Percentiles rank a stretch among this genome's conserved stretches.
Evolutionary conservation across 805 yeast species (phyloP).

Genomic region (Yamadazyma takamatsuzukensis): DNA sequence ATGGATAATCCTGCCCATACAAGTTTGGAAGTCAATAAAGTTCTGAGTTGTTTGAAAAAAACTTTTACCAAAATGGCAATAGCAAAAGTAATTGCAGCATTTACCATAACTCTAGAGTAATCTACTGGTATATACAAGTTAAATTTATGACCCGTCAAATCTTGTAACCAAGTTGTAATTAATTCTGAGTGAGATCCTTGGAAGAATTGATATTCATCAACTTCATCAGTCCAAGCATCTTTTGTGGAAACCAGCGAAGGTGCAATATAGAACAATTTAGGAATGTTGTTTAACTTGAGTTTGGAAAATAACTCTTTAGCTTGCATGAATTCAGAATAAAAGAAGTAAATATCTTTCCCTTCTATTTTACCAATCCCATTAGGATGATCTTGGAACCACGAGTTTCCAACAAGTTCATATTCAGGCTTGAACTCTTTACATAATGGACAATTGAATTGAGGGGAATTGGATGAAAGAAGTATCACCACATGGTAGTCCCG

Average conservation of each 20-base stretch:
- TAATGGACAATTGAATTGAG: slow-evolving; percentile 70
- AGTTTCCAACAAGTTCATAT: slow-evolving; percentile 54
- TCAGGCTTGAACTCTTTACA: slow-evolving; percentile 72
- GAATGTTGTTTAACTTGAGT: slow-evolving; percentile 67
- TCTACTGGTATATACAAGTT: slow-evolving; percentile 39
- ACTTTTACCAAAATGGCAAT: slow-evolving; percentile 22
- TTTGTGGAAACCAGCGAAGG: slow-evolving; percentile 42
- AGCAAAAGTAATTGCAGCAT: slow-evolving; percentile 24
- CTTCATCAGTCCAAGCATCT: slow-evolving; percentile 23
- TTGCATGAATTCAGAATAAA: slow-evolving; percentile 66
- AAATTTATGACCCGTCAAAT: slow-evolving; percentile 31
- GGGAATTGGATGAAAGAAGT: slow-evolving; percentile 68
- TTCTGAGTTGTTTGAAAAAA: slow-evolving; percentile 19
- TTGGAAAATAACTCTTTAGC: slow-evolving; percentile 50
- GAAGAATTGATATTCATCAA: slow-evolving; percentile 43
- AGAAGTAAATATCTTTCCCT: slow-evolving; percentile 54
- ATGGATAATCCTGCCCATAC: slow-evolving; percentile 73
- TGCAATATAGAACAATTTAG: slow-evolving; percentile 62
- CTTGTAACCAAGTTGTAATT: slow-evolving; percentile 33
- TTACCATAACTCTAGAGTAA: slow-evolving; percentile 34
- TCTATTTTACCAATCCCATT: slow-evolving; percentile 23
- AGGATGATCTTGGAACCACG: slow-evolving; percentile 56
- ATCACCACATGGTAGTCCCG: slow-evolving; percentile 67
- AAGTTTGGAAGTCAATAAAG: slow-evolving; percentile 46
- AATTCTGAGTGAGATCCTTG: slow-evolving; percentile 41